Base-by-base conservation (phyloP, 2,329 filamentous ascomycete species). In the Claviceps maximensis region DNA sequence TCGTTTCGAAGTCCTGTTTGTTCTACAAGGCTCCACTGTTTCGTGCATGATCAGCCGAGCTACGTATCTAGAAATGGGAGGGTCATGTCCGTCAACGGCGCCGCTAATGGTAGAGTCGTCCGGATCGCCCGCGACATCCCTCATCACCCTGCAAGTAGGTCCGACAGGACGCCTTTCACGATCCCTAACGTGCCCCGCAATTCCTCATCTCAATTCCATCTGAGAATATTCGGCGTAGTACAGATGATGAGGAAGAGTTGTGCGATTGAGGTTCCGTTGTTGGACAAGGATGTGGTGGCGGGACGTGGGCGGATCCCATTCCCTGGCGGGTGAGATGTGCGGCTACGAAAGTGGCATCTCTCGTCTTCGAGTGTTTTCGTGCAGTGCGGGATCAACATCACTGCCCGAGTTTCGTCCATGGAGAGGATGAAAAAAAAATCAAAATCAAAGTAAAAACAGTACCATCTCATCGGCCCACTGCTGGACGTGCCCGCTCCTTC, bases 71-170 rank as follows among this genome's bases (percentile, higher is more conserved):
- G n/a, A n/a, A n/a, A n/a, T n/a, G n/a, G n/a, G n/a, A n/a, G 53
- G 29, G 10, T 31, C 29, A 27, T 19, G 47, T 13, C 47, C 45
- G 15, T 52, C 41, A 10, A 7, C 41, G 15, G 51, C 33, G 45
- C 46, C 55, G 4, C 47, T 19, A n/a, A 54, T 31, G 23, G 49
- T n/a, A 15, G 50, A 38, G 15, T 57, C 53, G 31, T 58, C 54
- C 7, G 51, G 15, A 9, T 47, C 54, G 25, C 51, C 51, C 48
- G 27, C 17, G 25, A 36, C 48, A 50, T 23, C 41, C 50, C 31
- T 50, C 44, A 23, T 51, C 44, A 13, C 21, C 25, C 25, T 31
- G 49, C 21, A 45, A 3, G 38, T 36, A 25, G 17, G 6, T 54
- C 27, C 12, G 29, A 23, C 8, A 21, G 7, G 10, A 21, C 10